Conservation (phyloP, 441 rosid genomes). For the Gossypium laxum region DNA sequence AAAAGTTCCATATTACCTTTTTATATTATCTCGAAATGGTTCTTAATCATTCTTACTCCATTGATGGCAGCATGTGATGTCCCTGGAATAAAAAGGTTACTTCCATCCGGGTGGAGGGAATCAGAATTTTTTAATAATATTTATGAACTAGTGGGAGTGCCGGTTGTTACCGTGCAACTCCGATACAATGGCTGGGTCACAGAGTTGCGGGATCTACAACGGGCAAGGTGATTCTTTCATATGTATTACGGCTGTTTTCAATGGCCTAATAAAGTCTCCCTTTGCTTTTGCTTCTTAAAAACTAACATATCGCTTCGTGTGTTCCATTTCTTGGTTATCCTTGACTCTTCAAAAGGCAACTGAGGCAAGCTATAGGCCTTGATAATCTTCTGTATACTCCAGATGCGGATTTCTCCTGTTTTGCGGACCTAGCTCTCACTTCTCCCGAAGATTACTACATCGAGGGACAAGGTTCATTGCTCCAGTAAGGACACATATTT, state of each 20-base stretch:
- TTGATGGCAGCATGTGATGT: constrained; percentile 72
- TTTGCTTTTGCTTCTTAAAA: constrained; percentile 5
- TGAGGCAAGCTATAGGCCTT: constrained; percentile 62
- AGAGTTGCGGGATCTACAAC: constrained; percentile 69
- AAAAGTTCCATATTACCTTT: background rate
- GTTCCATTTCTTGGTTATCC: background rate
- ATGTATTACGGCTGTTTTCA: background rate
- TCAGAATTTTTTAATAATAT: constrained; percentile 63
- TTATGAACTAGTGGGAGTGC: constrained; percentile 81
- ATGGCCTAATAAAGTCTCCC: background rate
- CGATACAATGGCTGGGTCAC: constrained; percentile 97
- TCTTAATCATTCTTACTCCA: background rate
- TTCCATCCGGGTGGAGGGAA: constrained; percentile 74
- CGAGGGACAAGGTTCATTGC: constrained; percentile 91
- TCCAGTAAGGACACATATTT: constrained; percentile 54
- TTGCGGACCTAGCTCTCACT: constrained; percentile 85
- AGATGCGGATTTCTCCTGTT: constrained; percentile 97
- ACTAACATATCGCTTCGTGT: background rate
- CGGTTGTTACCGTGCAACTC: constrained; percentile 91
- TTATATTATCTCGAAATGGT: background rate
- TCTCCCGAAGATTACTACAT: constrained; percentile 96
- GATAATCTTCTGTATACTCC: constrained; percentile 93
- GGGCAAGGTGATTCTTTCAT: constrained; percentile 54
- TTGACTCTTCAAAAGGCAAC: constrained; percentile 43
- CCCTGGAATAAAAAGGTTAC: constrained; percentile 85